These are phyloP conservation scores for Colletotrichum sp. DNA, from an alignment of 2,329 filamentous ascomycete species.

Conservation along the genomic window DNA sequence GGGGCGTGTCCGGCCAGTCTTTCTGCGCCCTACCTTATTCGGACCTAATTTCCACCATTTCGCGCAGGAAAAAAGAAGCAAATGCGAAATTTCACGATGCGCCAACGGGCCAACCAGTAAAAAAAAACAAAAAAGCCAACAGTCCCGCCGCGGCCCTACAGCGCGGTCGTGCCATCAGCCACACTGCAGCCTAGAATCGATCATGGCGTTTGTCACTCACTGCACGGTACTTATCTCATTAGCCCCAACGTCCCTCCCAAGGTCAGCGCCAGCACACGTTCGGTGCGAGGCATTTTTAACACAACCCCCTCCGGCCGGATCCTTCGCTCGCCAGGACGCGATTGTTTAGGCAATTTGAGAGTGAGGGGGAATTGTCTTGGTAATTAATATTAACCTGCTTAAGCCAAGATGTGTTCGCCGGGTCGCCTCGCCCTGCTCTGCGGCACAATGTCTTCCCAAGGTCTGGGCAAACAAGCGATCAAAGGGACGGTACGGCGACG, in stretches of 20 bases:
- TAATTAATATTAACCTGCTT: background rate
- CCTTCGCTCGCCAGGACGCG: background rate
- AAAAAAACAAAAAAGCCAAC: background rate
- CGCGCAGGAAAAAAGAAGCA: background rate
- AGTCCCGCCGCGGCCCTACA: background rate
- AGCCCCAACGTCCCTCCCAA: background rate
- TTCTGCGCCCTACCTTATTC: conserved; percentile 1
- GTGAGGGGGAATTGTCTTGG: background rate
- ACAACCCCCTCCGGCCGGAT: background rate
- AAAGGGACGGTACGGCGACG: background rate
- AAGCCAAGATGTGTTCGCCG: background rate
- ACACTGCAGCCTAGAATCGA: background rate
- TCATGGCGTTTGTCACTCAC: background rate
- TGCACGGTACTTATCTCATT: background rate
- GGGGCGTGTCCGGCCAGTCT: background rate
- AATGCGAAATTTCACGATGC: background rate
- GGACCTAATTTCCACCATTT: conserved; percentile 12
- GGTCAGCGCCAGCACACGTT: background rate
- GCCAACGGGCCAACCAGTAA: background rate
- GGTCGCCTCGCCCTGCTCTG: background rate
- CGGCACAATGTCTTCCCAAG: background rate
- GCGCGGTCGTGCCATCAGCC: background rate
- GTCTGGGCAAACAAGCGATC: background rate
- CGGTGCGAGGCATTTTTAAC: background rate
- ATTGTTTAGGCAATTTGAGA: background rate